phyloP scores from a whole-genome alignment of 2,329 filamentous ascomycete species.

The Sarocladium brachiariae region DNA sequence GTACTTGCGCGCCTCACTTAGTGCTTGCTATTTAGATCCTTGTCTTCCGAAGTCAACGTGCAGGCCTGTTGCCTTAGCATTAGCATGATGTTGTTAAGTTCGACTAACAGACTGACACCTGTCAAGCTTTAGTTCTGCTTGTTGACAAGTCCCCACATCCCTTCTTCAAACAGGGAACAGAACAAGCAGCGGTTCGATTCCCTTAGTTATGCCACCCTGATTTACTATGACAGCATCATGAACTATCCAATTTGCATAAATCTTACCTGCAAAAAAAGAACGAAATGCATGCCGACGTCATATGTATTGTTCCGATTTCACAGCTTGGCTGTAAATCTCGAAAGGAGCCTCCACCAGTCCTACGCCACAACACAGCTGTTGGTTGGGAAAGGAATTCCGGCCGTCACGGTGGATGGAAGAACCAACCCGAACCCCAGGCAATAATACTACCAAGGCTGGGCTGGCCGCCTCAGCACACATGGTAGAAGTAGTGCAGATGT shows the following conservation, averaged over 20 bases:
- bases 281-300: background rate
- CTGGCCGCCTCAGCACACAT: too few species aligned
- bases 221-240: background rate
- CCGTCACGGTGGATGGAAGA: background rate
- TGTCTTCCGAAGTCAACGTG: too few species aligned
- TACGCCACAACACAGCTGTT: too few species aligned
- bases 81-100: background rate
- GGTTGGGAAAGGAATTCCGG: too few species aligned
- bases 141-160: background rate
- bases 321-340: background rate
- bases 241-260: background rate
- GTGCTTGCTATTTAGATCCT: too few species aligned
- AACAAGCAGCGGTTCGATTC: background rate
- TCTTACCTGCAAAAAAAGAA: slow-evolving; percentile 1
- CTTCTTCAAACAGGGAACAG: slow-evolving; percentile 5
- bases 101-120: background rate
- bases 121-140: background rate
- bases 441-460: too few species aligned
- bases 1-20: too few species aligned
- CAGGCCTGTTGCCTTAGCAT: background rate
- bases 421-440: too few species aligned
- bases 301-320: background rate
- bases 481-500: background rate
- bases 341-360: too few species aligned
- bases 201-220: background rate